phyloP scores from a whole-genome alignment of 176 grass and related monocot species.

The Puya raimondii region DNA sequence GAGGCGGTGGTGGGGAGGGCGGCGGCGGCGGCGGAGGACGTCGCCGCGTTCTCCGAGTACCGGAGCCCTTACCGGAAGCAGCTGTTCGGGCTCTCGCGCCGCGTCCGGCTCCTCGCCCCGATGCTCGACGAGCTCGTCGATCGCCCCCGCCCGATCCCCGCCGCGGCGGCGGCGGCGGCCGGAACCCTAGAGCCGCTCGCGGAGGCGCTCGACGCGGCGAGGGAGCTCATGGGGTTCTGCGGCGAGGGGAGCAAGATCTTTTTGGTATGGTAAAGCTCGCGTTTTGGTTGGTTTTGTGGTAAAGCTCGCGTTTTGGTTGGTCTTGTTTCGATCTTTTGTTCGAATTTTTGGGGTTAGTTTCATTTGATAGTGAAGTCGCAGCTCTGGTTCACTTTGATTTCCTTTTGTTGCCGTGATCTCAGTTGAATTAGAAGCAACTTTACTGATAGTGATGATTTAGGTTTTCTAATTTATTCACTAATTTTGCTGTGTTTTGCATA shows the following conservation, averaged over 20 bases:
- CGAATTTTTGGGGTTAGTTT: not conserved
- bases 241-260: conserved; percentile 74
- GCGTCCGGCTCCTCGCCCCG: conserved; percentile 62
- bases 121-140: conserved; percentile 75
- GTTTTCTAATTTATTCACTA: not conserved
- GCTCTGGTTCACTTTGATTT: not conserved
- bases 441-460: not conserved
- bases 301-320: not conserved
- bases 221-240: conserved; percentile 43
- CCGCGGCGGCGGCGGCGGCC: not conserved
- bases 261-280: conserved; percentile 29
- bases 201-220: conserved; percentile 36
- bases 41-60: conserved; percentile 33
- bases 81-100: conserved; percentile 57
- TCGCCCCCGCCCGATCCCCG: conserved; percentile 3
- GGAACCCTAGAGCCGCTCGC: conserved; percentile 36
- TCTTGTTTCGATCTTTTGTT: not conserved
- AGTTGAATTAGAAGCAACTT: not conserved
- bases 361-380: not conserved
- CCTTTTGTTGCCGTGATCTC: not conserved
- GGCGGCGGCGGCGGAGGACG: not conserved
- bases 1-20: conserved; percentile 1
- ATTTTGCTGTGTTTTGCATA: not conserved
- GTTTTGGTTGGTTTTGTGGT: not conserved
- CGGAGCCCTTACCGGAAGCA: conserved; percentile 60